Percentiles rank a stretch among this genome's conserved stretches.
Conservation (phyloP, 179 eudicot species). For the Silene noctiflora region DNA sequence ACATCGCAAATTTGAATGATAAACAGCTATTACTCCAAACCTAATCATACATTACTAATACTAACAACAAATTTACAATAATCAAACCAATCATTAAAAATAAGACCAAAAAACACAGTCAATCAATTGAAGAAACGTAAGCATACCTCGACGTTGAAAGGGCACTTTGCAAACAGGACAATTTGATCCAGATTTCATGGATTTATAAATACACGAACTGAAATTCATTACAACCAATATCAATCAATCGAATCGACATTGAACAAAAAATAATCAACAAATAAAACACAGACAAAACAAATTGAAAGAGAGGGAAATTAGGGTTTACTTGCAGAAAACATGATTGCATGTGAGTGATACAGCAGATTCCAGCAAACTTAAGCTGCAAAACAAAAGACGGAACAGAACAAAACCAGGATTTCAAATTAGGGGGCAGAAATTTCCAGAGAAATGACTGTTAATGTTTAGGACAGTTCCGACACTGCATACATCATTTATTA, state of each 20-base stretch:
- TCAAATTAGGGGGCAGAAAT: too few relatives aligned
- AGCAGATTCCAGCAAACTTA: conserved; percentile 64
- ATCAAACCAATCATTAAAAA: not conserved
- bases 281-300: not conserved
- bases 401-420: not conserved
- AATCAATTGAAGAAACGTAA: not conserved
- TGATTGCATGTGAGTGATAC: conserved; percentile 82
- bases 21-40: too few relatives aligned
- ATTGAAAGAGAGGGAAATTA: not conserved
- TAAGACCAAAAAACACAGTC: too few relatives aligned
- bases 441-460: too few relatives aligned
- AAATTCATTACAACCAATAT: not conserved
- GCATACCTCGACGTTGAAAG: conserved; percentile 72
- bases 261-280: not conserved
- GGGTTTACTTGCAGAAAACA: conserved; percentile 79
- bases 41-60: too few relatives aligned
- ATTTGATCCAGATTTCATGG: conserved; percentile 62
- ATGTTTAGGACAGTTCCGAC: too few relatives aligned
- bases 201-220: conserved; percentile 70
- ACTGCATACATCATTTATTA: too few relatives aligned
- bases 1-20: too few relatives aligned
- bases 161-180: conserved; percentile 97
- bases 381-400: conserved; percentile 34
- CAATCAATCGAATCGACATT: not conserved
- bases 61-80: not conserved